Percentiles rank a stretch among this genome's conserved stretches.
These are phyloP conservation scores for Leptomonas seymouri DNA, from an alignment of 208 protist species.

Conservation along the genomic window DNA sequence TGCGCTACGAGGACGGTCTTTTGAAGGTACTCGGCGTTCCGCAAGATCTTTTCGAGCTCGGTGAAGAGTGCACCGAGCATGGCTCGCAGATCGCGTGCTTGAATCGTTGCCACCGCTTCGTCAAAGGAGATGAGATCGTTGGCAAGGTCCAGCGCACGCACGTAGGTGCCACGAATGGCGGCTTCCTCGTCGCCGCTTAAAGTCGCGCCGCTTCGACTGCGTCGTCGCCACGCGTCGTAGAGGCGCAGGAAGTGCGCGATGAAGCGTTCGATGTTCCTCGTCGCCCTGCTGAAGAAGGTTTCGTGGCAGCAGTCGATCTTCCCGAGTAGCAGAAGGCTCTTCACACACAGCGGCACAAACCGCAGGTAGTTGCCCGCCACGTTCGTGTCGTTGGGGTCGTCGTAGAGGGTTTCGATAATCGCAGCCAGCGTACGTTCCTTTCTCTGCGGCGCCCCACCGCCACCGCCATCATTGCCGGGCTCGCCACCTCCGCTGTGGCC, in stretches of 20 bases:
- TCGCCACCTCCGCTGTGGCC: neutral
- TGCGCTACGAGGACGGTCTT: constrained; percentile 62
- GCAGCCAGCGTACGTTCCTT: constrained; percentile 38
- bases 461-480: neutral
- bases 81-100: constrained; percentile 57
- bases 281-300: constrained; percentile 69
- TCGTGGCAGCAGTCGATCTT: constrained; percentile 75
- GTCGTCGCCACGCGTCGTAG: constrained; percentile 78
- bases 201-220: constrained; percentile 37
- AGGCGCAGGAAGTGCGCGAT: constrained; percentile 73
- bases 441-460: too few species aligned
- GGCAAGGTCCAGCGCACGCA: constrained; percentile 61
- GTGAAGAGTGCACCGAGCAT: constrained; percentile 77
- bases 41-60: constrained; percentile 82
- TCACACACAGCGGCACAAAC: constrained; percentile 83
- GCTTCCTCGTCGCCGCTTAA: constrained; percentile 40
- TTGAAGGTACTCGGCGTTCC: constrained; percentile 80
- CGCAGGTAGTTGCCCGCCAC: constrained; percentile 60
- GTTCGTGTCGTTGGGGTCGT: constrained; percentile 57
- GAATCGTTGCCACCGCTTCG: constrained; percentile 72
- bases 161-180: constrained; percentile 59
- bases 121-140: constrained; percentile 64
- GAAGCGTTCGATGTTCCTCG: constrained; percentile 65
- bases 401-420: constrained; percentile 51
- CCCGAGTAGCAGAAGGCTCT: constrained; percentile 59